Percentiles rank a stretch among this genome's conserved stretches.
Evolutionary conservation across 2,329 filamentous ascomycete species (phyloP).

Genomic region (Hypocrella siamensis): DNA sequence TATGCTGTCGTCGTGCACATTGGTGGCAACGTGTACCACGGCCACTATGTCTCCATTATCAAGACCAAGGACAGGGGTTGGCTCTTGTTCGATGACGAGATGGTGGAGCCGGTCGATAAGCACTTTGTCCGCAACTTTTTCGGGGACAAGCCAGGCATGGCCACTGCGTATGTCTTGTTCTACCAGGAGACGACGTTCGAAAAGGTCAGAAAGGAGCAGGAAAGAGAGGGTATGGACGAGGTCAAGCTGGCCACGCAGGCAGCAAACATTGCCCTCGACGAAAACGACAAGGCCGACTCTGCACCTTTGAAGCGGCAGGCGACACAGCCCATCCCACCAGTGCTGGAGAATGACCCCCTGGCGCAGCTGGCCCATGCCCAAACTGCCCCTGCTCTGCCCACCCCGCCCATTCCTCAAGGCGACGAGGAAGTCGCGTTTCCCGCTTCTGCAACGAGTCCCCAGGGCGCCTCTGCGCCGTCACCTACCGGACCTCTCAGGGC

Average conservation of each 20-base stretch:
- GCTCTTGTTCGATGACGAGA: constrained; percentile 94
- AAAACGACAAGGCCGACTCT: constrained; percentile 28
- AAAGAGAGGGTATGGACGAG: constrained; percentile 58
- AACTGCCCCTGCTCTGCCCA: constrained; percentile 37
- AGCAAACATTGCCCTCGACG: constrained; percentile 36
- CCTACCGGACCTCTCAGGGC: constrained; percentile 7
- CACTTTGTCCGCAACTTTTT: constrained; percentile 95
- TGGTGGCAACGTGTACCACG: constrained; percentile 89
- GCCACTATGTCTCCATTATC: constrained; percentile 94
- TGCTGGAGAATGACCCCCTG: constrained; percentile 35
- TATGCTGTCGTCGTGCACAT: constrained; percentile 98
- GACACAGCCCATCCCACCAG: constrained; percentile 29
- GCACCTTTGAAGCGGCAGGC: constrained; percentile 31
- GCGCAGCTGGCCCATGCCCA: constrained; percentile 48
- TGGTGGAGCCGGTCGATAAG: constrained; percentile 96
- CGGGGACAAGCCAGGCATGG: constrained; percentile 77
- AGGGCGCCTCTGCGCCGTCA: no score
- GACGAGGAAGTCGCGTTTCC: constrained; percentile 3
- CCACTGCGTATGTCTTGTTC: constrained; percentile 92
- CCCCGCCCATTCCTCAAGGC: constrained; percentile 5
- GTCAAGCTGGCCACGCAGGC: constrained; percentile 39
- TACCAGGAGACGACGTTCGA: constrained; percentile 80
- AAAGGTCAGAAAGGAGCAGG: constrained; percentile 60
- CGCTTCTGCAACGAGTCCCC: background rate
- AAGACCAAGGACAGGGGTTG: constrained; percentile 94